A percentile compares a stretch with the other conserved stretches of the same genome.
Evolutionary conservation across 2,329 filamentous ascomycete genomes (phyloP).

Genomic region (Beauveria sp.): DNA sequence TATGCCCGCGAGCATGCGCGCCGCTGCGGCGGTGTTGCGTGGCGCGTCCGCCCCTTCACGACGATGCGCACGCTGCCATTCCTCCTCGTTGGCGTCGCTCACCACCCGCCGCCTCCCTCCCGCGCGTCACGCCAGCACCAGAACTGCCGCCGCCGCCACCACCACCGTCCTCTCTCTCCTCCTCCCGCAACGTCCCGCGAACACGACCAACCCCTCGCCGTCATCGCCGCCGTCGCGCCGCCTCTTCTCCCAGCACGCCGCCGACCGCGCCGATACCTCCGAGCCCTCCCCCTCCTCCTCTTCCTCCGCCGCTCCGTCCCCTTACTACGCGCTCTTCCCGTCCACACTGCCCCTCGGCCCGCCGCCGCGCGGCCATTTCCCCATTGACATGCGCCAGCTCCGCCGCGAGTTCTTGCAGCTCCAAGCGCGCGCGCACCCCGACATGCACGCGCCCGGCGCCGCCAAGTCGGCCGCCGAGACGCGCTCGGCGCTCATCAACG

Average conservation of each 20-base stretch:
- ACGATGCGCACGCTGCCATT: background rate
- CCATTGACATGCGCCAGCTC: conserved; percentile 60
- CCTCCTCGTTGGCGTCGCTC: background rate
- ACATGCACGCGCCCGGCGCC: conserved; percentile 47
- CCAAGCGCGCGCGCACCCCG: conserved; percentile 70
- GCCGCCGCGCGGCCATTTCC: conserved; percentile 70
- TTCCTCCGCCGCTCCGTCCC: conserved; percentile 11
- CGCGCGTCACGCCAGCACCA: background rate
- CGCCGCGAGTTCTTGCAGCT: conserved; percentile 80
- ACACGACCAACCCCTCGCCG: background rate
- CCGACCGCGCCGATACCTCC: conserved; percentile 6
- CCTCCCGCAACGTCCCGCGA: background rate
- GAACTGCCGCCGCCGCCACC: background rate
- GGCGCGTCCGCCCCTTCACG: background rate
- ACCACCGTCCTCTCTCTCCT: no score
- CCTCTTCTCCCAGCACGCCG: conserved; percentile 10
- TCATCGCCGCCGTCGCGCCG: background rate
- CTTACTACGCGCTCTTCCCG: conserved; percentile 86
- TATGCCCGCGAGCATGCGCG: background rate
- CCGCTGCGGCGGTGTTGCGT: background rate
- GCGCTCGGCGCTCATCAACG: conserved; percentile 77
- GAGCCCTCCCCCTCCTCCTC: conserved; percentile 10
- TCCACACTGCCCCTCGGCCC: conserved; percentile 67
- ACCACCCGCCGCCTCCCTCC: background rate
- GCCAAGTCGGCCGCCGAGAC: conserved; percentile 60